These are phyloP conservation scores for Spinellus fusiger DNA, from an alignment of 192 early-diverging fungal genomes.

Conservation along the genomic window DNA sequence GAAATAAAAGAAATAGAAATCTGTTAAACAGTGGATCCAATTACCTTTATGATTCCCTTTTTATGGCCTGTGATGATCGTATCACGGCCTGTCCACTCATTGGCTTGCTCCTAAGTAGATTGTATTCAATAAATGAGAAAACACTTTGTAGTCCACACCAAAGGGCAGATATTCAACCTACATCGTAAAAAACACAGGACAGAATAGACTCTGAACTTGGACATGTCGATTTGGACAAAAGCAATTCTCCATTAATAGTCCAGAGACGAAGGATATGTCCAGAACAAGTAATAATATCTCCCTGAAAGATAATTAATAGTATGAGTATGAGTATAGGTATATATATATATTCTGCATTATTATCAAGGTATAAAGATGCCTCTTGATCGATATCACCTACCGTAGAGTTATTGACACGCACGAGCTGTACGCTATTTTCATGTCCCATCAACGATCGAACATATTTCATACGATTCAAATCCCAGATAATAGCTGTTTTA, in stretches of 20 bases:
- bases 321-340: neutral
- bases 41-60: slow-evolving; percentile 48
- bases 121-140: too few relatives aligned
- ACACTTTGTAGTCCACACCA: too few relatives aligned
- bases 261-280: slow-evolving; percentile 50
- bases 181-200: slow-evolving; percentile 49
- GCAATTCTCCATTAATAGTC: slow-evolving; percentile 59
- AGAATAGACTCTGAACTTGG: slow-evolving; percentile 45
- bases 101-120: slow-evolving; percentile 30
- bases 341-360: neutral
- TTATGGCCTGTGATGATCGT: slow-evolving; percentile 53
- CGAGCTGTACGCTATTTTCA: slow-evolving; percentile 43
- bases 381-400: slow-evolving; percentile 21
- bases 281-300: slow-evolving; percentile 60
- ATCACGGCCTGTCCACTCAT: slow-evolving; percentile 43
- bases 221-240: slow-evolving; percentile 43
- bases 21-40: too few relatives aligned
- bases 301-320: slow-evolving; percentile 21
- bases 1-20: too few relatives aligned
- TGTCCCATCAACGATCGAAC: slow-evolving; percentile 51
- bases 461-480: slow-evolving; percentile 57
- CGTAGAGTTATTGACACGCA: slow-evolving; percentile 55
- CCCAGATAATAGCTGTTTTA: slow-evolving; percentile 58
- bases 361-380: neutral
- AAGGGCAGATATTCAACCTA: slow-evolving; percentile 13